A percentile compares a stretch with the other conserved stretches of the same genome.
These are phyloP conservation scores for Plantago elongata DNA, from an alignment of 257 asterid species.

Conservation along the genomic window DNA sequence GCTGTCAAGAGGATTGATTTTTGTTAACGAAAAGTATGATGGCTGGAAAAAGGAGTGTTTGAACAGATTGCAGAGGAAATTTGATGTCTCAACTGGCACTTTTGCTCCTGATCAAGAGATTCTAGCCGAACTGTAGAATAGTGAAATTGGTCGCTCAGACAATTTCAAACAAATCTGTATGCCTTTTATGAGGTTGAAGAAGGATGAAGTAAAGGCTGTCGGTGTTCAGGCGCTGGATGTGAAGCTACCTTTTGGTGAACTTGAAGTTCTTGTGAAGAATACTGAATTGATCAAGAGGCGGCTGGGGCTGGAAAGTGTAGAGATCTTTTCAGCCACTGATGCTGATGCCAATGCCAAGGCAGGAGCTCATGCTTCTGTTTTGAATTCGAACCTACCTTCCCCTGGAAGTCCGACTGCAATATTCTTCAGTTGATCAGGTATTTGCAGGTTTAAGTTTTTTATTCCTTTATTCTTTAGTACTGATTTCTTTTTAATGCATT, in stretches of 20 bases:
- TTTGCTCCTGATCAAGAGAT: constrained; percentile 83
- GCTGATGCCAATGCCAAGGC: constrained; percentile 46
- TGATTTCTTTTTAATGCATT: too few relatives aligned
- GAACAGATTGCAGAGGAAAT: constrained; percentile 53
- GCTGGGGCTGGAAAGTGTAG: constrained; percentile 65
- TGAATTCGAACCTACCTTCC: constrained; percentile 68
- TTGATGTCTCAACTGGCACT: constrained; percentile 33
- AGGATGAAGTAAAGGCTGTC: constrained; percentile 63
- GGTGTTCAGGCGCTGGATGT: constrained; percentile 75
- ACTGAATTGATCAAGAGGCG: constrained; percentile 64
- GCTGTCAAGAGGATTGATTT: constrained; percentile 58
- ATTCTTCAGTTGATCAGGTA: constrained; percentile 35
- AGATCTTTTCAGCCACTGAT: constrained; percentile 53
- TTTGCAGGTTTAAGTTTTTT: constrained; percentile 5
- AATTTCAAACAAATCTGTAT: constrained; percentile 66
- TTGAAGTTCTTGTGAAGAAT: constrained; percentile 64
- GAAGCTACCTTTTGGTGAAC: constrained; percentile 83
- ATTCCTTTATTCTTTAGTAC: too few relatives aligned
- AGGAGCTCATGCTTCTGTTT: constrained; percentile 43
- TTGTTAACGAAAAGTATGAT: constrained; percentile 73
- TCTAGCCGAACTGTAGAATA: constrained; percentile 57
- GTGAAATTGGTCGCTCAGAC: constrained; percentile 54
- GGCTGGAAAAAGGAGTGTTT: constrained; percentile 86
- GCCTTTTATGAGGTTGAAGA: constrained; percentile 92
- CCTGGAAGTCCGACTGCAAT: constrained; percentile 88